Percentiles rank a stretch among this genome's conserved stretches.
phyloP scores from a whole-genome alignment of 345 rosid species.

The Citrus medica region DNA sequence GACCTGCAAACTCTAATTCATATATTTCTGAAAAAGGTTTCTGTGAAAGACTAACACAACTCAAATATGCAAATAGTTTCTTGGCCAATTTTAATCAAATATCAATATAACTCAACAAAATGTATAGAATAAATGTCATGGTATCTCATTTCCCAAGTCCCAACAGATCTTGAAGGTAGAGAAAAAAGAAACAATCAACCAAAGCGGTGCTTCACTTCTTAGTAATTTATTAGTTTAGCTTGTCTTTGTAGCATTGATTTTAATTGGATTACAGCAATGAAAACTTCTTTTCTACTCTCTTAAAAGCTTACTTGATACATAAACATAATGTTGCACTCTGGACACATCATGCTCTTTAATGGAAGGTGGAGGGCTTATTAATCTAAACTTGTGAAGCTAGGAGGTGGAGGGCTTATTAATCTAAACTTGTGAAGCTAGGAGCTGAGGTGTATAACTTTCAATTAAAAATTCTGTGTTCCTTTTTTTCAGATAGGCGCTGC shows the following conservation, averaged over 20 bases:
- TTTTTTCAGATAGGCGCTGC: not conserved
- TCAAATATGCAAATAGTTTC: not conserved
- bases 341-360: not conserved
- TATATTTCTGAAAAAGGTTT: not conserved
- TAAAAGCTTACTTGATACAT: not conserved
- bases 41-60: not conserved
- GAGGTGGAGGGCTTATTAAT: not conserved
- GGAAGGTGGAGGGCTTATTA: not conserved
- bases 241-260: not conserved
- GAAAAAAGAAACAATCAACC: not conserved
- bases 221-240: not conserved
- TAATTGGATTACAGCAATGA: not conserved
- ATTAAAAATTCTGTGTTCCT: not conserved
- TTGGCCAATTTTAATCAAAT: not conserved
- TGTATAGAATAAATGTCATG: not conserved
- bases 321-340: not conserved
- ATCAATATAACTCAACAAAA: not conserved
- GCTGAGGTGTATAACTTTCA: not conserved
- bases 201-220: not conserved
- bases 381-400: not conserved
- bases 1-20: not conserved
- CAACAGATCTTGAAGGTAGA: not conserved
- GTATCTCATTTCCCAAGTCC: not conserved
- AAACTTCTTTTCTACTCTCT: not conserved
- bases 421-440: not conserved